Evolutionary conservation across 2,329 filamentous ascomycete species (phyloP).

Genomic region (Pyrenophora graminea): DNA sequence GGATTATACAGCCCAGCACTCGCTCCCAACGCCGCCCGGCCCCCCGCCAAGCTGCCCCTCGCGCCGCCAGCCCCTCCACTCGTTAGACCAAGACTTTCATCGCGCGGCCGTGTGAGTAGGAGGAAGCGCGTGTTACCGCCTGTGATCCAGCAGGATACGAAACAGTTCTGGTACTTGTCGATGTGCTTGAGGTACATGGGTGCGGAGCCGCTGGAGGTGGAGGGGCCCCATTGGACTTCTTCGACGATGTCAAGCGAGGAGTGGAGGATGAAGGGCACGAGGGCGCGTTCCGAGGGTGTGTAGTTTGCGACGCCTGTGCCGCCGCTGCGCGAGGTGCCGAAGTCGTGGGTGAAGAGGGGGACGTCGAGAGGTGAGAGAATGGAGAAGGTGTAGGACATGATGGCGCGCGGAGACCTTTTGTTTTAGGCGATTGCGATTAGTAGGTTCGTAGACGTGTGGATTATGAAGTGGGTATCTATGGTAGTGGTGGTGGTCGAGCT

Average conservation of each 20-base stretch:
- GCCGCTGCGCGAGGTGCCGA: slow-evolving; percentile 93
- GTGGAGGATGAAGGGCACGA: slow-evolving; percentile 98
- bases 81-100: slow-evolving; percentile 39
- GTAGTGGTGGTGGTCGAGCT: slow-evolving; percentile 13
- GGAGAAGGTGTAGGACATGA: slow-evolving; percentile 98
- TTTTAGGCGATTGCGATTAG: not conserved
- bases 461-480: no score
- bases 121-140: slow-evolving; percentile 92
- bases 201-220: slow-evolving; percentile 32
- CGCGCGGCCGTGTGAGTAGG: slow-evolving; percentile 79
- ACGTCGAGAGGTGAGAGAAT: slow-evolving; percentile 96
- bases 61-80: slow-evolving; percentile 23
- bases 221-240: slow-evolving; percentile 84
- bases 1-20: slow-evolving; percentile 52
- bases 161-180: slow-evolving; percentile 95
- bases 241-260: slow-evolving; percentile 93
- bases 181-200: slow-evolving; percentile 91
- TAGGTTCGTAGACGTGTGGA: not conserved
- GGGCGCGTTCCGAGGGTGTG: slow-evolving; percentile 82
- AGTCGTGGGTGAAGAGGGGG: slow-evolving; percentile 94
- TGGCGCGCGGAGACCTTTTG: not conserved
- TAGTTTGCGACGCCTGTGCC: slow-evolving; percentile 92
- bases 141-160: slow-evolving; percentile 93
- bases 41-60: slow-evolving; percentile 40
- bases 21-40: slow-evolving; percentile 30